Evolutionary conservation across 2,329 filamentous ascomycete species (phyloP), one percentile per base, ranked within the genome.

Genomic region (Ustilaginoidea virens): DNA sequence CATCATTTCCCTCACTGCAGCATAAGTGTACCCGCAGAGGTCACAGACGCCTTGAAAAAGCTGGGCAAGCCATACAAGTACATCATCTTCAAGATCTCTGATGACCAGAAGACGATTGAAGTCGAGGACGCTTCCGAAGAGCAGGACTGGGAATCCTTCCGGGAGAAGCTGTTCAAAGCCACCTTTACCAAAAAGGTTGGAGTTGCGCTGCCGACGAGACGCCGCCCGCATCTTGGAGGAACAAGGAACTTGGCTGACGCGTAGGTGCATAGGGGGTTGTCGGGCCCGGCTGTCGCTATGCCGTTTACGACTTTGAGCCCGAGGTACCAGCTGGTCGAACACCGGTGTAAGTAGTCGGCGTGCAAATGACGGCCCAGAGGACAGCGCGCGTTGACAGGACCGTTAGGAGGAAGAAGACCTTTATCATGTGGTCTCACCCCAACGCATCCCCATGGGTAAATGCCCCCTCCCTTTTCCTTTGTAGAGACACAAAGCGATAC

Each of bases 11-110:
- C 27, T 27, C 12, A 22, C 33, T n/a, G 33, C 56, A 85, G 79
- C 68, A 78, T 79, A 44, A 66, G 66, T 52, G 74, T 85, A 47
- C 60, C 68, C 41, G 66, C 70, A 51, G 78, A 86, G 35, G 85
- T 79, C 69, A 70, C 73, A 52, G 53, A 54, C 42, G 56, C 62
- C 35, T 87, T 77, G 69, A 83, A 86, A 42, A 87, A 87, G 72
- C 74, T 85, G 44, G 66, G 60, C 58, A 85, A 85, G 61, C 74
- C 72, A 63, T 66, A 73, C 63, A 86, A 83, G 62, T 92, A 71
- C 69, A 78, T 90, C 62, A 74, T 90, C 66, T 87, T 71, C 75
- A 83, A 85, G 69, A 73, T 90, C 52, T 77, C 74, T 40, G 79
- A 86, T 58, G 69, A 85, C 64, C 74, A 74, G 68, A 82, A 77